phyloP scores from a whole-genome alignment of 495 filamentous ascomycete genomes.

The Aspergillus hancockii region DNA sequence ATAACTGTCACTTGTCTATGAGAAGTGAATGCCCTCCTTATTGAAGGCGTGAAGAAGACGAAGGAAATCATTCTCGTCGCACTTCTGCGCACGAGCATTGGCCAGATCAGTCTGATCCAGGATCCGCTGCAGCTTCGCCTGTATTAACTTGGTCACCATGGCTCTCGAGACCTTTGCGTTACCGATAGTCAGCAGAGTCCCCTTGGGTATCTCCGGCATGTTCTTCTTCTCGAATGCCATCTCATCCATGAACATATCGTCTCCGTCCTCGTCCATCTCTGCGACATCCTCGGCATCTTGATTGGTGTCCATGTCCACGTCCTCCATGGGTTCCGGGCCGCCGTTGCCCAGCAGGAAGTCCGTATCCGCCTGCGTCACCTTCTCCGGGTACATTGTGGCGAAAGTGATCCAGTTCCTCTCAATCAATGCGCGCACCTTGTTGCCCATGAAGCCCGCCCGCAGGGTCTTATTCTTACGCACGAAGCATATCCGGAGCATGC shows the following conservation, averaged over 20 bases:
- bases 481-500: conserved; percentile 3
- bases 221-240: neutral
- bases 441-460: conserved; percentile 1
- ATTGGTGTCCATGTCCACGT: neutral
- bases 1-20: neutral
- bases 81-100: conserved; percentile 2
- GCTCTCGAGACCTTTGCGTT: neutral
- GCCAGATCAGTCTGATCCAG: neutral
- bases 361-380: neutral
- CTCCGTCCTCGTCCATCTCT: neutral
- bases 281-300: neutral
- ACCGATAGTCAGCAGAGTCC: neutral
- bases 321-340: neutral
- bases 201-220: neutral
- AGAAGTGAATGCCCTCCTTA: conserved; percentile 1
- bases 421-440: neutral
- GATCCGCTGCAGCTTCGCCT: neutral
- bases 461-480: conserved; percentile 4
- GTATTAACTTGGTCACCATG: conserved; percentile 6
- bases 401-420: conserved; percentile 2
- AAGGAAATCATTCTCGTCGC: conserved; percentile 4
- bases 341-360: neutral
- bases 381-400: conserved; percentile 1
- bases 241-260: neutral
- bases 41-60: conserved; percentile 4